phyloP scores from a whole-genome alignment of 1,284 basidiomycete species.

The Boletus sp. region DNA sequence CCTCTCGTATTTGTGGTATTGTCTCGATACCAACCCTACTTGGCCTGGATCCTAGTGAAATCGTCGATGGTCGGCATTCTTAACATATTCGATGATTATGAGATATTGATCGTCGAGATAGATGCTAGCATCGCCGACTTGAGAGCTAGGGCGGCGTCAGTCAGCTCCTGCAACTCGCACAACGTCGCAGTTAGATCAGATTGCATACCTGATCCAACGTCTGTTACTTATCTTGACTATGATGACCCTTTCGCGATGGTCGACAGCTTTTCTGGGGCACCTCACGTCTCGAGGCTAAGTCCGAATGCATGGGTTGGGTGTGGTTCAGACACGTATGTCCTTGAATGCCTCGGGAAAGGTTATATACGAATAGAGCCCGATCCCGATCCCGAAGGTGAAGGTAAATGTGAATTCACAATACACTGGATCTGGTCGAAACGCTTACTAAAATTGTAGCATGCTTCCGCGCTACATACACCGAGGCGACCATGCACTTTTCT shows the following conservation, averaged over 20 bases:
- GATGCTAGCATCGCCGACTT: conserved; percentile 51
- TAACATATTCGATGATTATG: conserved; percentile 1
- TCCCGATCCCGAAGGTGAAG: conserved; percentile 36
- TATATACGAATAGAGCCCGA: conserved; percentile 64
- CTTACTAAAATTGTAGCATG: conserved; percentile 24
- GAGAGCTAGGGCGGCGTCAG: conserved; percentile 38
- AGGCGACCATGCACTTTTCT: conserved; percentile 45
- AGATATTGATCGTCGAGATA: conserved; percentile 25
- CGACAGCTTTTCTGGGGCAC: conserved; percentile 48
- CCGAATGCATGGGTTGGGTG: conserved; percentile 78
- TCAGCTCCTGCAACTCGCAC: conserved; percentile 14
- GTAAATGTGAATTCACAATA: conserved; percentile 23
- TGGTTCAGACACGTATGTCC: conserved; percentile 68
- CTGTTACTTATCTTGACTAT: conserved; percentile 78
- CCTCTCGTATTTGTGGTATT: conserved; percentile 66
- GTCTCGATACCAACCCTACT: conserved; percentile 83
- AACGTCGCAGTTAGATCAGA: conserved; percentile 17
- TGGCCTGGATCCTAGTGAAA: conserved; percentile 74
- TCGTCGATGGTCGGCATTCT: conserved; percentile 55
- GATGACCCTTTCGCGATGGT: conserved; percentile 73
- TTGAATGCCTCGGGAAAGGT: conserved; percentile 77
- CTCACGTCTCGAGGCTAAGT: conserved; percentile 51
- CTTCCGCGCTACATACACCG: conserved; percentile 51
- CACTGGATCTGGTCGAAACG: neutral
- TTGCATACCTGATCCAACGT: conserved; percentile 52